These are phyloP conservation scores for Salix koriyanagi DNA, from an alignment of 345 rosid genomes.

Conservation along the genomic window DNA sequence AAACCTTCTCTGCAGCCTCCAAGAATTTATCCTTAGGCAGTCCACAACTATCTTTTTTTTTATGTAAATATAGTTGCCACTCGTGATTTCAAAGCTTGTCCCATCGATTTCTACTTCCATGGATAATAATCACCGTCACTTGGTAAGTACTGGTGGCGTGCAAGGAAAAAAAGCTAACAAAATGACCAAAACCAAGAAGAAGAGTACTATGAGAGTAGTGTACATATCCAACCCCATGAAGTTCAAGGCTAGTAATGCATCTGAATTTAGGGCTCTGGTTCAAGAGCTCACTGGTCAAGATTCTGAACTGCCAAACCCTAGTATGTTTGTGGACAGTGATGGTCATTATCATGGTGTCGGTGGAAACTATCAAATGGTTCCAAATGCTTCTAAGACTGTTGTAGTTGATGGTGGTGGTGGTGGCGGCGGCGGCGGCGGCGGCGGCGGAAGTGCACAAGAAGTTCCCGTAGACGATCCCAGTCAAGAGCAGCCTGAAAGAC, in stretches of 20 bases:
- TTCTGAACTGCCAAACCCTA: slow-evolving; percentile 30
- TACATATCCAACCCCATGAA: slow-evolving; percentile 52
- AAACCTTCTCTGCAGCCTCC: neutral
- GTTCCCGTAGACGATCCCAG: neutral
- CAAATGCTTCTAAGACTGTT: neutral
- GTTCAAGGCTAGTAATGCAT: slow-evolving; percentile 33
- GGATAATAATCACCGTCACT: neutral
- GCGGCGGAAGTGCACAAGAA: neutral
- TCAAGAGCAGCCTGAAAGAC: neutral
- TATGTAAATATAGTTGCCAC: neutral
- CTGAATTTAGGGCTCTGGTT: slow-evolving; percentile 43
- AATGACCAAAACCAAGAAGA: slow-evolving; percentile 11
- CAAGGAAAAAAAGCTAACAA: slow-evolving; percentile 10
- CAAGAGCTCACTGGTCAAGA: slow-evolving; percentile 50
- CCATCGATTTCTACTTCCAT: neutral
- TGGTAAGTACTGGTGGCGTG: neutral
- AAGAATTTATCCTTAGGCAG: neutral
- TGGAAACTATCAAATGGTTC: slow-evolving; percentile 7
- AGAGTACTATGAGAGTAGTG: slow-evolving; percentile 38
- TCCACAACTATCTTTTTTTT: neutral
- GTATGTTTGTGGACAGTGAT: neutral
- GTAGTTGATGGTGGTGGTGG: neutral
- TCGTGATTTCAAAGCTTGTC: neutral
- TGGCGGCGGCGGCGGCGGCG: too few relatives aligned
- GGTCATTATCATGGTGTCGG: neutral